Conservation (phyloP, 31 red algal species). For the Asparagopsis taxiformis region DNA sequence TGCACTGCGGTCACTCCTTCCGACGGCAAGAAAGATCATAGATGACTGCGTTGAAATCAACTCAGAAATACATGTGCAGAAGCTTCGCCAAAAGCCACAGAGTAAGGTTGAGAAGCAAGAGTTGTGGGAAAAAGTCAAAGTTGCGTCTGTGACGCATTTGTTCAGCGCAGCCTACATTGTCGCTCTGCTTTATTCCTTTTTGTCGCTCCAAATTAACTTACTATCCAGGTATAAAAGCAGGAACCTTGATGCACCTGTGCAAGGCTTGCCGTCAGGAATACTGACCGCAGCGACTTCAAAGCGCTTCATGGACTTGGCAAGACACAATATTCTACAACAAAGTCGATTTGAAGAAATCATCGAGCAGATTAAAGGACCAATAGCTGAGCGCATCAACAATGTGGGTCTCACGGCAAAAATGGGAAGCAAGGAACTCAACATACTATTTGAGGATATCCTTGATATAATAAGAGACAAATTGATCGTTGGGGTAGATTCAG, state of each 20-base stretch:
- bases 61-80: constrained; percentile 1
- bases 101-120: constrained; percentile 25
- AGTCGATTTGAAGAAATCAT: constrained; percentile 21
- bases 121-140: constrained; percentile 54
- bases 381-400: constrained; percentile 6
- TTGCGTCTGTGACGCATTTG: constrained; percentile 38
- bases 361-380: constrained; percentile 16
- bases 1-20: constrained; percentile 25
- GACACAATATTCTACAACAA: constrained; percentile 11
- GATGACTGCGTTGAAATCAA: constrained; percentile 23
- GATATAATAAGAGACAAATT: not conserved
- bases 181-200: constrained; percentile 18
- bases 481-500: not conserved
- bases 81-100: not conserved
- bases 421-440: constrained; percentile 13
- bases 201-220: constrained; percentile 56
- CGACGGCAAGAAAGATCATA: constrained; percentile 12
- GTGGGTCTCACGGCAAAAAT: constrained; percentile 18
- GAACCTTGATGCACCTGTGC: constrained; percentile 40
- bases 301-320: constrained; percentile 29
- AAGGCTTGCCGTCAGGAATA: constrained; percentile 32
- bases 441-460: constrained; percentile 26
- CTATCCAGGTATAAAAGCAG: constrained; percentile 35
- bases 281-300: constrained; percentile 31
- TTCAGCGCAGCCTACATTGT: constrained; percentile 25